phyloP scores from a whole-genome alignment of 2,329 filamentous ascomycete genomes.

The Chaetomium sp. region DNA sequence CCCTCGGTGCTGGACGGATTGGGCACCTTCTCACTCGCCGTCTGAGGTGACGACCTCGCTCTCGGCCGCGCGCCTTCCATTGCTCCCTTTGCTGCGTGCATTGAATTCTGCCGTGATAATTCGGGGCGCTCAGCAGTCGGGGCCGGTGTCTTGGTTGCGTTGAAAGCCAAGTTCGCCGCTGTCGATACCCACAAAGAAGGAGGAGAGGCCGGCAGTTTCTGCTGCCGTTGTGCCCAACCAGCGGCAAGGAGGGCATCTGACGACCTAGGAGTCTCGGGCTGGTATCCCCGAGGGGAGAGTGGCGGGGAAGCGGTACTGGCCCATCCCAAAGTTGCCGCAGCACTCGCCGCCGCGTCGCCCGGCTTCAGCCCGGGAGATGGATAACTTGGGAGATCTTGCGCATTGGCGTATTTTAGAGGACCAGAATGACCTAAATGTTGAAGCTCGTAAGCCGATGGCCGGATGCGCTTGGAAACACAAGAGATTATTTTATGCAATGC shows the following conservation, averaged over 20 bases:
- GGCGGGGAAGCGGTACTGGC: constrained; percentile 62
- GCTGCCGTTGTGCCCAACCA: constrained; percentile 44
- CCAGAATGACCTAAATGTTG: constrained; percentile 40
- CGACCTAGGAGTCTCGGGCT: constrained; percentile 66
- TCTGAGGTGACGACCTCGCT: constrained; percentile 63
- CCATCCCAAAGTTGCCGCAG: constrained; percentile 75
- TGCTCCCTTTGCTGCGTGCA: constrained; percentile 77
- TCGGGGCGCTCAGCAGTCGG: constrained; percentile 48
- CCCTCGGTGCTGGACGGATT: constrained; percentile 60
- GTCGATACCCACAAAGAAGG: constrained; percentile 60
- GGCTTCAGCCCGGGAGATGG: constrained; percentile 65
- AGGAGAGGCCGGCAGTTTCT: constrained; percentile 38
- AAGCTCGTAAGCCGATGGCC: constrained; percentile 28
- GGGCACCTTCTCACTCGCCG: constrained; percentile 51
- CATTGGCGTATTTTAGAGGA: constrained; percentile 69
- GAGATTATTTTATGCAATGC: constrained; percentile 4
- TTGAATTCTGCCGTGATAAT: constrained; percentile 63
- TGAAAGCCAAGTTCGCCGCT: constrained; percentile 61
- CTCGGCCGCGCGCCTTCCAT: constrained; percentile 64
- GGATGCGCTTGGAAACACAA: neutral
- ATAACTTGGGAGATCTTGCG: constrained; percentile 73
- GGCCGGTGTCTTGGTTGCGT: constrained; percentile 35
- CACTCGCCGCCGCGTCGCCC: constrained; percentile 65
- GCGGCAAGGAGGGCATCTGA: constrained; percentile 72
- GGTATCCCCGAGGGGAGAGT: constrained; percentile 61